Percentiles rank a stretch among this genome's conserved stretches.
phyloP scores from a whole-genome alignment of 805 yeast species.

The Cyberlindnera sargentensis region DNA sequence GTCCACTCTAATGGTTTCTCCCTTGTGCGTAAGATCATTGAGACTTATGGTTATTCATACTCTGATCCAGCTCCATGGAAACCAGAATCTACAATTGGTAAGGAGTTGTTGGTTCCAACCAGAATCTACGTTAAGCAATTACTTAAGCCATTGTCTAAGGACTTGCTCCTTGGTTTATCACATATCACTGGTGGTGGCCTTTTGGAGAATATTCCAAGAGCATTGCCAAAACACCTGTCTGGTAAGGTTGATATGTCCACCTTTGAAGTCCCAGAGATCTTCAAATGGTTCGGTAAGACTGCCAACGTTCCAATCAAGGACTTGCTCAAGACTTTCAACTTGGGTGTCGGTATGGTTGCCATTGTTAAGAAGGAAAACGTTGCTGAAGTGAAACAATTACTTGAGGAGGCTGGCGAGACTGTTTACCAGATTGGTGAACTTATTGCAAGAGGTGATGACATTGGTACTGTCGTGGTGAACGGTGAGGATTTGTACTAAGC shows the following conservation, averaged over 20 bases:
- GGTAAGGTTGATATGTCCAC: slow-evolving; percentile 72
- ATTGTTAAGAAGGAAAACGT: slow-evolving; percentile 71
- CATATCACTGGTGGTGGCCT: slow-evolving; percentile 99
- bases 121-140: slow-evolving; percentile 91
- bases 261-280: slow-evolving; percentile 85
- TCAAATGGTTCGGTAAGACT: slow-evolving; percentile 88
- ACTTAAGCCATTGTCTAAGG: slow-evolving; percentile 63
- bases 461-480: slow-evolving; percentile 46
- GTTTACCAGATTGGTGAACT: slow-evolving; percentile 66
- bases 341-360: slow-evolving; percentile 96
- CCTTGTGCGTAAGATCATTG: slow-evolving; percentile 85
- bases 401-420: slow-evolving; percentile 63
- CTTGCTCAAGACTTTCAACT: slow-evolving; percentile 82
- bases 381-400: slow-evolving; percentile 41
- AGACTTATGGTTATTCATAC: slow-evolving; percentile 65
- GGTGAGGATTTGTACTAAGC: slow-evolving; percentile 12
- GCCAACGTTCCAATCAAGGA: slow-evolving; percentile 88
- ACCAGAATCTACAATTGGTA: slow-evolving; percentile 63
- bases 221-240: slow-evolving; percentile 71
- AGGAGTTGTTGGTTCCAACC: slow-evolving; percentile 83
- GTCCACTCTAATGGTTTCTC: slow-evolving; percentile 97
- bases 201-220: slow-evolving; percentile 93
- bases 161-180: slow-evolving; percentile 77
- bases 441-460: slow-evolving; percentile 37
- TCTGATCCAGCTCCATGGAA: slow-evolving; percentile 84